Evolutionary conservation across 768 basidiomycete species (phyloP), one percentile per base, ranked within the genome.

Genomic region (Suillus placidus): DNA sequence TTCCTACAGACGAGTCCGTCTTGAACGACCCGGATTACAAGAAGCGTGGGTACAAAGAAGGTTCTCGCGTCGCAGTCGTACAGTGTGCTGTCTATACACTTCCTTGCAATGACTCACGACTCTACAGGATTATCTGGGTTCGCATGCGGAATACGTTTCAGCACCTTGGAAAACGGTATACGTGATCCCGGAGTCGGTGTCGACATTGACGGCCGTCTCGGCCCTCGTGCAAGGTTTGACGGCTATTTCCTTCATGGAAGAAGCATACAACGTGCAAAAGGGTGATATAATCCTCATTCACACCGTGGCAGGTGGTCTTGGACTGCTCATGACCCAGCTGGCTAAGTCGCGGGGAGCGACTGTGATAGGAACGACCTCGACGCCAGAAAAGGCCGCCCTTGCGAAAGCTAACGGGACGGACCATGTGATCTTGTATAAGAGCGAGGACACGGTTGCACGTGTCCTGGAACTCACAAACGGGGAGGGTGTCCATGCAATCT

Each of bases 281-380:
- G 91, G 87, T 2, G 94, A 97, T 71, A 84, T 80, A 56, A 87
- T 96, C 63, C 83, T 97, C 58, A 85, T 98, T 2, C 93, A 97
- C 74, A 96, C 97, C 38, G 85, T 97, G 40, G 95, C 97, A 0
- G 97, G 97, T 38, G 95, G 96, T 13, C 83, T 97, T 12, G 97
- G 88, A 3, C 80, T 90, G 34, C 73, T 90, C 37, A 82, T 89
- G 63, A 81, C 85, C 10, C 90, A 97, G 79, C 73, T 92, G 38
- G 87, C 88, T 45, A 89, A 87, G 73, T 80, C 82, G 52, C 81
- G 87, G 23, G 97, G 97, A 6, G 96, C 92, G 1, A 90, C 87
- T 10, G 93, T 98, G 32, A 97, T 99, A 70, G 97, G 94, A 1
- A 98, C 96, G 16, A 93, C 93, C 2, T 97, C 95, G 2, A 92